phyloP scores from a whole-genome alignment of 345 rosid genomes.

The Rhodomyrtus tomentosa region DNA sequence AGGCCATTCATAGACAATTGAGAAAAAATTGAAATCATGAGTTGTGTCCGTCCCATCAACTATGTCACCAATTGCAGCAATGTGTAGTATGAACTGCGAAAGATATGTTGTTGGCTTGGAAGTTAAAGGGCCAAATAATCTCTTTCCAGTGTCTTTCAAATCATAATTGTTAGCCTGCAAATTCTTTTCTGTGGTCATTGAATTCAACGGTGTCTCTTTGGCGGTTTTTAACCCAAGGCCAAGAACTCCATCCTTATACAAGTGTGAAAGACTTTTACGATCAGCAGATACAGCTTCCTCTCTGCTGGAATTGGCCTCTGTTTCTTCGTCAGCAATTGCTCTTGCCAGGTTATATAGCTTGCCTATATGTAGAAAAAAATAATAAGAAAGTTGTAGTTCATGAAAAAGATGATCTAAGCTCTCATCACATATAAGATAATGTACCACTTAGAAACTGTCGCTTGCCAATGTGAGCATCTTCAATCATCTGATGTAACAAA shows the following conservation, averaged over 20 bases:
- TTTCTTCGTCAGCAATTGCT: conserved; percentile 89
- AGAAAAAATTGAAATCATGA: conserved; percentile 97
- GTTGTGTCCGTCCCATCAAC: conserved; percentile 98
- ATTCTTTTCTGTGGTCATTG: conserved; percentile 31
- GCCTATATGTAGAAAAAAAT: conserved; percentile 33
- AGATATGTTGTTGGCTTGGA: conserved; percentile 77
- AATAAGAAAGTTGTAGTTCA: conserved; percentile 1
- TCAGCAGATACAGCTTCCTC: conserved; percentile 32
- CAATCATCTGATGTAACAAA: conserved; percentile 88
- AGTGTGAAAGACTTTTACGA: conserved; percentile 19
- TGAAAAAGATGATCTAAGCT: background rate
- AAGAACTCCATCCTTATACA: conserved; percentile 69
- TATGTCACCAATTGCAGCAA: conserved; percentile 97
- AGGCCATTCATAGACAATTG: conserved; percentile 93
- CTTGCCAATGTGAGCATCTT: conserved; percentile 96
- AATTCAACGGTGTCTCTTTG: conserved; percentile 34
- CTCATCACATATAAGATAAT: background rate
- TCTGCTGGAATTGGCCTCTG: conserved; percentile 39
- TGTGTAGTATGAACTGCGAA: conserved; percentile 87
- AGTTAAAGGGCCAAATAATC: conserved; percentile 63
- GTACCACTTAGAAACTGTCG: conserved; percentile 95
- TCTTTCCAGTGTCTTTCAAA: conserved; percentile 64
- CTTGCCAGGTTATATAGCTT: conserved; percentile 95
- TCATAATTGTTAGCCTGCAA: conserved; percentile 44
- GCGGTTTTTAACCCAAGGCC: conserved; percentile 75